Evolutionary conservation across 768 basidiomycete genomes (phyloP).

Genomic region (Fibroporia radiculosa): DNA sequence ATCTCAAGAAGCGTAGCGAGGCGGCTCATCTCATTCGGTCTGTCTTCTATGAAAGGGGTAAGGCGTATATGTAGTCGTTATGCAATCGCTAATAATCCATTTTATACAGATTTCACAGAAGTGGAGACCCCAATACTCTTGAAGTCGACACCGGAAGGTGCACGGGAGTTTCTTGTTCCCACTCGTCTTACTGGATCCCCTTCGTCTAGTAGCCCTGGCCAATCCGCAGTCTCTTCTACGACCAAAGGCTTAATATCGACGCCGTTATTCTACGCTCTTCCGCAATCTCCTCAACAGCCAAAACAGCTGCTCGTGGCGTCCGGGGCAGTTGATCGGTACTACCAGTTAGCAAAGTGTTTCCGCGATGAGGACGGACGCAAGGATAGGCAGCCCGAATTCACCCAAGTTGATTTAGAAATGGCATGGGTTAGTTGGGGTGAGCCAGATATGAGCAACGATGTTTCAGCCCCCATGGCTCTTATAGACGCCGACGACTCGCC

Average conservation of each 20-base stretch:
- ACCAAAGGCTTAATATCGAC: background rate
- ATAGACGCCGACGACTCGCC: background rate
- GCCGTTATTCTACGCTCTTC: constrained; percentile 75
- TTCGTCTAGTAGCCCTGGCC: constrained; percentile 7
- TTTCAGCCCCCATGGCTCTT: constrained; percentile 7
- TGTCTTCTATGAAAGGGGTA: constrained; percentile 68
- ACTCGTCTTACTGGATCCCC: constrained; percentile 42
- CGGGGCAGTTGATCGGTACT: constrained; percentile 84
- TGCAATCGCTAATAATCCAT: constrained; percentile 1
- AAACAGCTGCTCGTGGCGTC: constrained; percentile 91
- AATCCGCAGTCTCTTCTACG: background rate
- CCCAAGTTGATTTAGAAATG: constrained; percentile 96
- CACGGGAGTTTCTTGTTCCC: constrained; percentile 89
- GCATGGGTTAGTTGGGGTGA: constrained; percentile 83
- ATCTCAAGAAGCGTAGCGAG: constrained; percentile 73
- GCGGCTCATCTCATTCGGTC: constrained; percentile 76
- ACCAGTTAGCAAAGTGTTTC: constrained; percentile 91
- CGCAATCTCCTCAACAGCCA: constrained; percentile 94
- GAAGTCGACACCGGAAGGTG: constrained; percentile 90
- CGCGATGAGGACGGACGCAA: constrained; percentile 93
- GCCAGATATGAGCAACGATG: background rate
- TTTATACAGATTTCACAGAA: constrained; percentile 70
- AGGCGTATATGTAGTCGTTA: constrained; percentile 15
- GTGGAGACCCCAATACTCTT: constrained; percentile 91
- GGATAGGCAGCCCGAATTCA: constrained; percentile 95